phyloP scores from a whole-genome alignment of 2,329 filamentous ascomycete genomes.

The Bipolaris sorokiniana region DNA sequence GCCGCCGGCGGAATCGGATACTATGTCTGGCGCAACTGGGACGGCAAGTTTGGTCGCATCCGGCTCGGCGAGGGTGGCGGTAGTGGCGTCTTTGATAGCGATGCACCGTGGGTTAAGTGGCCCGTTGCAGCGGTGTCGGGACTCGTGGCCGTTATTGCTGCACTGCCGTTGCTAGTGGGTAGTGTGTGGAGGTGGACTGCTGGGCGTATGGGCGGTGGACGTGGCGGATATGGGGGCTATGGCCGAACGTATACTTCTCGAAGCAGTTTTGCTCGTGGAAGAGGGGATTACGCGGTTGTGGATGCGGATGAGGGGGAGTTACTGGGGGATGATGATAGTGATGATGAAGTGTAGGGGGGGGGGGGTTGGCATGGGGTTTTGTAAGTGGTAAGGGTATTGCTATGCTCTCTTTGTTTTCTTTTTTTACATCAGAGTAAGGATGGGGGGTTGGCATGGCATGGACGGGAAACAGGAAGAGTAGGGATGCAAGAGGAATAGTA shows the following conservation, averaged over 20 bases:
- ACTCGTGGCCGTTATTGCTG: constrained; percentile 61
- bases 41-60: constrained; percentile 86
- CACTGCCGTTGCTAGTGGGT: constrained; percentile 70
- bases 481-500: no score
- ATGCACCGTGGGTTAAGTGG: constrained; percentile 79
- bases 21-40: constrained; percentile 85
- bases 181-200: constrained; percentile 73
- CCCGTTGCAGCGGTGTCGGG: constrained; percentile 62
- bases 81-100: constrained; percentile 59
- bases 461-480: no score
- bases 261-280: constrained; percentile 83
- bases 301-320: constrained; percentile 95
- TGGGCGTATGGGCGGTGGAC: constrained; percentile 58
- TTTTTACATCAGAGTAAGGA: no score
- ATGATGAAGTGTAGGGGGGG: constrained; percentile 74
- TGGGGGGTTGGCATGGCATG: no score
- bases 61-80: constrained; percentile 72
- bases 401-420: neutral
- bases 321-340: constrained; percentile 90
- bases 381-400: neutral
- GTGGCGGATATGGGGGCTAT: constrained; percentile 7
- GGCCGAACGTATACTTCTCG: constrained; percentile 78
- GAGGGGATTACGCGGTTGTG: constrained; percentile 86
- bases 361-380: neutral
- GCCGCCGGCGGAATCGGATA: constrained; percentile 77